Conservation (phyloP, 1,139 yeast species). For the Magnusiomyces ingens region DNA sequence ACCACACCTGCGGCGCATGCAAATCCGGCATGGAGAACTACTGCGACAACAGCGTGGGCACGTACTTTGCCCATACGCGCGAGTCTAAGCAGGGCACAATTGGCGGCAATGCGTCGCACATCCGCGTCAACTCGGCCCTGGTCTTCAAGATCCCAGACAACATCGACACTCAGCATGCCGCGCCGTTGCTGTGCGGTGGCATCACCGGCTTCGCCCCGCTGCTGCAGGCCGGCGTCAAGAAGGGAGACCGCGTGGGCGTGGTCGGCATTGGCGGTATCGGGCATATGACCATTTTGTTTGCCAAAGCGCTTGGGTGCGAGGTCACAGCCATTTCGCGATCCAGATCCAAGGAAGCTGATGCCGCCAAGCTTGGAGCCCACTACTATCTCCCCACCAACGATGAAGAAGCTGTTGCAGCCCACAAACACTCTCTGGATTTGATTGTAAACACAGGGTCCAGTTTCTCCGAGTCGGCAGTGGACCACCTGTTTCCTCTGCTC, state of each 20-base stretch:
- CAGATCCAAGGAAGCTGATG: constrained; percentile 40
- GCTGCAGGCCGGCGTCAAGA: background rate
- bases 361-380: constrained; percentile 41
- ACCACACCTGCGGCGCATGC: constrained; percentile 46
- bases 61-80: constrained; percentile 33
- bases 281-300: constrained; percentile 48
- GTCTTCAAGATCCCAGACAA: constrained; percentile 52
- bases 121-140: constrained; percentile 48
- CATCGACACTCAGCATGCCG: constrained; percentile 42
- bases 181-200: constrained; percentile 65
- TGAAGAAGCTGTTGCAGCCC: constrained; percentile 21
- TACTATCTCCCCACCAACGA: constrained; percentile 39
- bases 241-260: constrained; percentile 37
- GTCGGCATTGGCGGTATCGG: constrained; percentile 55
- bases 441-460: constrained; percentile 40
- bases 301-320: constrained; percentile 49
- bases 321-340: constrained; percentile 44
- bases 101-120: constrained; percentile 58
- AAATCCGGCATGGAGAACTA: constrained; percentile 42
- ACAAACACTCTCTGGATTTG: constrained; percentile 40
- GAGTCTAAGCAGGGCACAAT: constrained; percentile 33
- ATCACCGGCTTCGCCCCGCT: constrained; percentile 53
- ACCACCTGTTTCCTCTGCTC: background rate
- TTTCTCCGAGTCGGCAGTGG: background rate
- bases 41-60: constrained; percentile 40